phyloP scores from a whole-genome alignment of 2,329 filamentous ascomycete species.

The Tolypocladium paradoxum region DNA sequence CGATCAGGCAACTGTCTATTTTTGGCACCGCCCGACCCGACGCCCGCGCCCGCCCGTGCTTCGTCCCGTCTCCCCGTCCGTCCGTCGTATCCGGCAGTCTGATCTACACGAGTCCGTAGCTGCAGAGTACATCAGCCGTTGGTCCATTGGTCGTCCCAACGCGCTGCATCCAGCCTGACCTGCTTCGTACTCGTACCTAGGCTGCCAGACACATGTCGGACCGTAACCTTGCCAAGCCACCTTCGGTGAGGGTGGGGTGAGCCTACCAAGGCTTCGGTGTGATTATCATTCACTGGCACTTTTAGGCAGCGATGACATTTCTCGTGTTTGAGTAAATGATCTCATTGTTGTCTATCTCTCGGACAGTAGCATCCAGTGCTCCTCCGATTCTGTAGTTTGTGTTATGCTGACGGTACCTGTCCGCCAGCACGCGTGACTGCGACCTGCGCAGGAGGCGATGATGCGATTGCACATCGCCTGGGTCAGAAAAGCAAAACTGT shows the following conservation, averaged over 20 bases:
- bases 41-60: too few species aligned
- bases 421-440: constrained; percentile 4
- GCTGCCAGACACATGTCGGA: neutral
- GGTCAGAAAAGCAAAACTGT: neutral
- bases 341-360: constrained; percentile 1
- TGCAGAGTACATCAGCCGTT: neutral
- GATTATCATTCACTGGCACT: too few species aligned
- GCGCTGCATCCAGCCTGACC: neutral
- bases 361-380: constrained; percentile 1
- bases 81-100: neutral
- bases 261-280: neutral
- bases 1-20: neutral
- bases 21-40: neutral
- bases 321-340: neutral
- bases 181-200: too few species aligned
- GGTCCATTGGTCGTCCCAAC: neutral
- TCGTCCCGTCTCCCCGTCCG: neutral
- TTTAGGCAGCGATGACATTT: neutral
- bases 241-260: neutral
- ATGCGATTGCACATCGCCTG: neutral
- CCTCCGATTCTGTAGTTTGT: neutral
- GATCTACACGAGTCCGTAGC: neutral
- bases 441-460: constrained; percentile 3
- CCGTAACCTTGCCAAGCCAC: neutral
- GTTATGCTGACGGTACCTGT: constrained; percentile 3